A percentile compares a stretch with the other conserved stretches of the same genome.
Conservation (phyloP, 768 basidiomycete species). For the Xanthoconium purpureum region DNA sequence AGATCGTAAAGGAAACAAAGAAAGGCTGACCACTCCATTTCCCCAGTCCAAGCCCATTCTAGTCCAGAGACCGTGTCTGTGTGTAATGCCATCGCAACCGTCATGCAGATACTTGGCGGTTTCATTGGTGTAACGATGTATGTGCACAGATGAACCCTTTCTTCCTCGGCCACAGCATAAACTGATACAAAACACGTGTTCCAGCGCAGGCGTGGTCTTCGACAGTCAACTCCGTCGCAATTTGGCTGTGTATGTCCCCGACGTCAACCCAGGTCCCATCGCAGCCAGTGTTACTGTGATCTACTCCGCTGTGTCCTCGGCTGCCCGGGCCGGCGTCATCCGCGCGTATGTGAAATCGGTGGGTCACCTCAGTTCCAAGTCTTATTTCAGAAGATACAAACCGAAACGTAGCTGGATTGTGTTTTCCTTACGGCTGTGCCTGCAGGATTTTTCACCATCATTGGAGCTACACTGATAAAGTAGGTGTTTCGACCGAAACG, state of each 20-base stretch:
- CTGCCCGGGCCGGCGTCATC: constrained; percentile 6
- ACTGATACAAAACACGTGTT: not conserved
- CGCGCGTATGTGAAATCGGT: constrained; percentile 14
- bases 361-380: not conserved
- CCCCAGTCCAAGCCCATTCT: constrained; percentile 8
- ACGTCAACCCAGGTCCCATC: constrained; percentile 9
- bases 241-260: constrained; percentile 6
- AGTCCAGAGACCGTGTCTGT: constrained; percentile 3
- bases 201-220: constrained; percentile 10
- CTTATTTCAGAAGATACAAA: no score
- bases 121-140: constrained; percentile 11
- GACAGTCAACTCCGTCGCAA: constrained; percentile 6
- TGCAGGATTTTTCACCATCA: constrained; percentile 7
- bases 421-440: constrained; percentile 14
- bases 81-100: constrained; percentile 6
- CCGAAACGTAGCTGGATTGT: constrained; percentile 5
- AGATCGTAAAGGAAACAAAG: no score
- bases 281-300: constrained; percentile 6
- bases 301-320: constrained; percentile 2
- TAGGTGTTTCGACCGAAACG: not conserved
- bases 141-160: not conserved
- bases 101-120: constrained; percentile 14
- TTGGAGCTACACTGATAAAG: constrained; percentile 10
- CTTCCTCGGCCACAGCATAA: not conserved
- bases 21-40: not conserved